These are phyloP conservation scores for Pestalotiopsis sp. DNA, from an alignment of 2,329 filamentous ascomycete genomes.

Conservation along the genomic window DNA sequence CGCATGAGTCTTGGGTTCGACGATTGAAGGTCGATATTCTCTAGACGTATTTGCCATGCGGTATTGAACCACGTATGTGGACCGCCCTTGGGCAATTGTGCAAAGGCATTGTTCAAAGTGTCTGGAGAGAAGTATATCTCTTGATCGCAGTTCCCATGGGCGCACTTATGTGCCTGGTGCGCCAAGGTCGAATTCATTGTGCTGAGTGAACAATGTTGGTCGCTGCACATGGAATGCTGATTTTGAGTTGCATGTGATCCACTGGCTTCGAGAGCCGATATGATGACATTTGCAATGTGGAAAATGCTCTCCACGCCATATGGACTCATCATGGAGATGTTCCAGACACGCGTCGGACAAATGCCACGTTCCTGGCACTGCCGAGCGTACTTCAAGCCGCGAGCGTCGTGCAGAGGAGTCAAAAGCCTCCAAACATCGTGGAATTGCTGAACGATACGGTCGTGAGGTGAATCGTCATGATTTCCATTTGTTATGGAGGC, in stretches of 20 bases:
- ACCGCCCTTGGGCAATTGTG: background rate
- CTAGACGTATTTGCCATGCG: background rate
- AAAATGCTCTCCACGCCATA: background rate
- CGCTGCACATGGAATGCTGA: conserved; percentile 11
- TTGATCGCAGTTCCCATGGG: background rate
- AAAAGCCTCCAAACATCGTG: background rate
- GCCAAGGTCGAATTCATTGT: conserved; percentile 13
- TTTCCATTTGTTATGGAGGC: too few species aligned
- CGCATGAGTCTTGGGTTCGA: background rate
- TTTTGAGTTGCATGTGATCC: too few species aligned
- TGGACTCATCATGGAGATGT: background rate
- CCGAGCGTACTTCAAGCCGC: background rate
- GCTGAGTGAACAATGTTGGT: conserved; percentile 10
- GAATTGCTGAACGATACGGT: background rate
- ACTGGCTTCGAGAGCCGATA: background rate
- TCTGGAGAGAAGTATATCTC: background rate
- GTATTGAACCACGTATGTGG: background rate
- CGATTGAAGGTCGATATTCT: background rate
- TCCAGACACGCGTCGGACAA: background rate
- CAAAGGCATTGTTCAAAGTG: background rate
- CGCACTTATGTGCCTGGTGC: conserved; percentile 11
- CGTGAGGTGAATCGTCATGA: too few species aligned
- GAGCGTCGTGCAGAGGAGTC: background rate
- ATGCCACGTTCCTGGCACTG: background rate
- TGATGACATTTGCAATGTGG: background rate